Percentiles rank a stretch among this genome's conserved stretches.
These are phyloP conservation scores for Brassica carinata DNA, from an alignment of 345 rosid species.

Conservation along the genomic window DNA sequence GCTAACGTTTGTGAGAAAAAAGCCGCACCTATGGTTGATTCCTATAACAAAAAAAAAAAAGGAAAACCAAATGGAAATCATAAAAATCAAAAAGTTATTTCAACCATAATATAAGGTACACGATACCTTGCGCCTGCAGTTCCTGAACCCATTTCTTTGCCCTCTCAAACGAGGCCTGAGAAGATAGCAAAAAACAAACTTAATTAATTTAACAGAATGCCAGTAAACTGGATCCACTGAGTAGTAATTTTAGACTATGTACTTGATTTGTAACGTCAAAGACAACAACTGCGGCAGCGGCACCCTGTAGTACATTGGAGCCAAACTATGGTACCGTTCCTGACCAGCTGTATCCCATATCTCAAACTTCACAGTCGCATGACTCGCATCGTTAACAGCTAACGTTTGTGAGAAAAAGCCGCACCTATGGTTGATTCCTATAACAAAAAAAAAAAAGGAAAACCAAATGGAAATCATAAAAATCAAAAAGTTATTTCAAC, in stretches of 20 bases:
- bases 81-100: not conserved
- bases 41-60: not conserved
- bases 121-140: constrained; percentile 89
- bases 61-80: not conserved
- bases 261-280: constrained; percentile 78
- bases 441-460: not conserved
- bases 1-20: too few relatives aligned
- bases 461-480: not conserved
- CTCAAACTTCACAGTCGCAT: constrained; percentile 93
- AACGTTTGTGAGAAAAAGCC: too few relatives aligned
- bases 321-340: constrained; percentile 95
- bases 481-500: not conserved
- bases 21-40: too few relatives aligned
- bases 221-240: not conserved
- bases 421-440: too few relatives aligned
- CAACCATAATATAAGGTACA: constrained; percentile 4
- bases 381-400: too few relatives aligned
- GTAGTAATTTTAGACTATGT: not conserved
- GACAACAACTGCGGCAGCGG: constrained; percentile 90
- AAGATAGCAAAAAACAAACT: not conserved
- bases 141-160: constrained; percentile 99
- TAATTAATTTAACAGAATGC: not conserved
- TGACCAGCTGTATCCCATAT: constrained; percentile 99
- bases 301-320: constrained; percentile 98
- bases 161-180: constrained; percentile 86